phyloP scores from a whole-genome alignment of 1,139 yeast species.

The Yamadazyma oceani region DNA sequence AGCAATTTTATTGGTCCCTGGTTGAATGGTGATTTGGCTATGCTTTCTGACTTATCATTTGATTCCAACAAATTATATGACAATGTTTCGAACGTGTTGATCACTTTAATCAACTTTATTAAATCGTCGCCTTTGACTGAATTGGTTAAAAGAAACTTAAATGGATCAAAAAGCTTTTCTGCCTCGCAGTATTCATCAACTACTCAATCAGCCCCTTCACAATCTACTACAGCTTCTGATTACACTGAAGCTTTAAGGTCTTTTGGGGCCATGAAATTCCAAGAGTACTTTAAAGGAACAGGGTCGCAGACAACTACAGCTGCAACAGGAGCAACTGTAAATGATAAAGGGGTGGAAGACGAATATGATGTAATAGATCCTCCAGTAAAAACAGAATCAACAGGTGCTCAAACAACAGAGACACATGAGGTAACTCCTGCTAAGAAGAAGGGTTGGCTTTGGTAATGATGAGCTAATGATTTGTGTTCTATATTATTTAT shows the following conservation, averaged over 20 bases:
- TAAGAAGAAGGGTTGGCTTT: slow-evolving; percentile 30
- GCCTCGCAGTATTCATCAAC: not conserved
- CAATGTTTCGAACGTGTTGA: slow-evolving; percentile 3
- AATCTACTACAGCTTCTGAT: slow-evolving; percentile 2
- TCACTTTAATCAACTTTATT: slow-evolving; percentile 3
- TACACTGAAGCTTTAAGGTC: slow-evolving; percentile 7
- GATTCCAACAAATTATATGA: slow-evolving; percentile 7
- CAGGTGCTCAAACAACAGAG: slow-evolving; percentile 8
- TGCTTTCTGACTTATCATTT: slow-evolving; percentile 6
- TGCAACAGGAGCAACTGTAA: not conserved
- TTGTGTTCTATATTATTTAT: not conserved
- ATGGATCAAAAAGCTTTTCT: too few relatives aligned
- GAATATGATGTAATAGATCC: slow-evolving; percentile 49
- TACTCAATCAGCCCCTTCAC: not conserved
- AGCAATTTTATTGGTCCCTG: slow-evolving; percentile 33
- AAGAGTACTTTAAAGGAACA: slow-evolving; percentile 4
- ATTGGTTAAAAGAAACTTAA: not conserved
- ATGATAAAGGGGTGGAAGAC: slow-evolving; percentile 18
- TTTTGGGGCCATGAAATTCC: slow-evolving; percentile 6
- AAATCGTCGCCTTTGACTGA: slow-evolving; percentile 4
- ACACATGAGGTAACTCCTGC: slow-evolving; percentile 14
- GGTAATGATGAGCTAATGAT: slow-evolving; percentile 23
- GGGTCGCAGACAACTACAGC: slow-evolving; percentile 3
- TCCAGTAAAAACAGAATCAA: slow-evolving; percentile 18
- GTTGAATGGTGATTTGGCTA: slow-evolving; percentile 24